A percentile compares a stretch with the other conserved stretches of the same genome.
Conservation (phyloP, 176 grass and related monocot species). For the Musa beccarii region DNA sequence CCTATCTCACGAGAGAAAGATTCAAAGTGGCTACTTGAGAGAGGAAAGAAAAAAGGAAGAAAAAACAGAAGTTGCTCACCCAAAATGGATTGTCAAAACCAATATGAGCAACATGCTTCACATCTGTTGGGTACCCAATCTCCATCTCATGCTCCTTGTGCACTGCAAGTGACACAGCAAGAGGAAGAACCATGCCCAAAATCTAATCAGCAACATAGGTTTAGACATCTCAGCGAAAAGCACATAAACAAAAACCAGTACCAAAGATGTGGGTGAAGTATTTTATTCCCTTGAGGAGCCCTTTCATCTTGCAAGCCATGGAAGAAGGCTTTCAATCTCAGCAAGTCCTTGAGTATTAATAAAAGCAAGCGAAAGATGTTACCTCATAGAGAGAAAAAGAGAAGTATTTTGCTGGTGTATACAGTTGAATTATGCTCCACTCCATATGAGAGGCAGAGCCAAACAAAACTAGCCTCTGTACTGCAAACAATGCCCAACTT, state of each 20-base stretch:
- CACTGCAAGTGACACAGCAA: not conserved
- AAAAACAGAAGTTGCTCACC: not conserved
- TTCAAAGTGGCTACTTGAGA: too few species aligned
- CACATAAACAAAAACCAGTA: not conserved
- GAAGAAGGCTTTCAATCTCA: not conserved
- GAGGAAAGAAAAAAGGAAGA: too few species aligned
- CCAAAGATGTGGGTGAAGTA: not conserved
- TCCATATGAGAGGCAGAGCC: too few species aligned
- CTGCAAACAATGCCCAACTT: too few species aligned
- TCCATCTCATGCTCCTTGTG: slow-evolving; percentile 9
- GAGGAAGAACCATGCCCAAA: too few species aligned
- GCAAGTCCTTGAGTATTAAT: too few species aligned
- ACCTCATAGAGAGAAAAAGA: not conserved
- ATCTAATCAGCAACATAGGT: not conserved
- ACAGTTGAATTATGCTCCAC: too few species aligned
- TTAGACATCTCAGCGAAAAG: too few species aligned
- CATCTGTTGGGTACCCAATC: slow-evolving; percentile 5
- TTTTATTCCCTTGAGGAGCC: not conserved
- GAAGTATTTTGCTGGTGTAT: not conserved
- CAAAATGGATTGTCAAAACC: not conserved
- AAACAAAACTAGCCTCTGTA: too few species aligned
- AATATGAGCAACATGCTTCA: slow-evolving; percentile 10
- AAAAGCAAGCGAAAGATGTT: not conserved
- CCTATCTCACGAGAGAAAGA: too few species aligned
- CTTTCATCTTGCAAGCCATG: slow-evolving; percentile 3